Evolutionary conservation across 73 alveolate genomes (phyloP), one percentile per base, ranked within the genome.

Genomic region (Uronychia binucleata): DNA sequence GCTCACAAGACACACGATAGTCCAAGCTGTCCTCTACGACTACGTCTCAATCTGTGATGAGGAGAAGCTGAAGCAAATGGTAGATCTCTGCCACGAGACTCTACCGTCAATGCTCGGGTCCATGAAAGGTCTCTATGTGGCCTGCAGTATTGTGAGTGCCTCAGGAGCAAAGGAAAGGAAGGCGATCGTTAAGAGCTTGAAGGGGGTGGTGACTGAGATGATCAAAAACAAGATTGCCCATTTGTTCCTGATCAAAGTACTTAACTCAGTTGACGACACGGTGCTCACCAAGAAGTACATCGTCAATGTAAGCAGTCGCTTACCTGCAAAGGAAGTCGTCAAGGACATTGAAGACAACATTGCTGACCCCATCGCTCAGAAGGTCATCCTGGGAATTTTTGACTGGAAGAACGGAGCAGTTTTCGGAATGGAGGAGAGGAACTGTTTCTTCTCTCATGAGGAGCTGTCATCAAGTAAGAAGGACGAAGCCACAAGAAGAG

Each of bases 231-330:
- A 89, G 34, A 89, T 89, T 67, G 90, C 96, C 0, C 91, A 90
- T 30, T 84, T 84, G 33, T 95, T 91, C 93, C 79, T 95, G 76
- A 85, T 87, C 78, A 92, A 95, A 80, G 86, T 95, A 83, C 81
- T 94, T 13, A 81, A 87, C 78, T 91, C 92, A 58, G 91, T 96
- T 1, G 99, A 95, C 86, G 99, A 95, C 91, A 95, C 99, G 19
- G 94, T 84, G 27, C 88, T 86, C 59, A 67, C 94, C 11, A 93
- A 93, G 90, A 95, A 94, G 91, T 87, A 88, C 75, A 90, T 96
- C 76, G 67, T 46, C 67, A 46, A 88, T 96, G 92, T 82, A 91
- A 74, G 91, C 93, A 26, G 77, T 95, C 31, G 77, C 93, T 35
- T 92, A 90, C 78, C 80, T 74, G 81, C 91, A 77, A 92, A 95